These are phyloP conservation scores for Hordeum vulgare DNA, from an alignment of 176 grass and related monocot species.

Conservation along the genomic window DNA sequence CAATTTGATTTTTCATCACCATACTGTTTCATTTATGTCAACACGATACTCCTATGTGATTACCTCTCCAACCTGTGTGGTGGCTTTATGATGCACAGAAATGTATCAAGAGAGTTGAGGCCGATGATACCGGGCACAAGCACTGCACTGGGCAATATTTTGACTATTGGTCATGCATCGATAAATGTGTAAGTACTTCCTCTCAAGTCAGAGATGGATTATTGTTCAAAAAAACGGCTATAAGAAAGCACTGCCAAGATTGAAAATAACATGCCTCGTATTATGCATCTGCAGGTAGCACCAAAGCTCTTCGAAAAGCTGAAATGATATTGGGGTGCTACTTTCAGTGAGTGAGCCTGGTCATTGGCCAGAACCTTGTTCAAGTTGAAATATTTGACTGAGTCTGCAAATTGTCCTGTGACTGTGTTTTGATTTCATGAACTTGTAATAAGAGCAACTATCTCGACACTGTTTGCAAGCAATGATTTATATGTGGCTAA, in stretches of 20 bases:
- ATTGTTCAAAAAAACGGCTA: background rate
- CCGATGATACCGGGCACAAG: conserved; percentile 55
- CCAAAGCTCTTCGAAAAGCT: conserved; percentile 45
- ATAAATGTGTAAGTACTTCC: conserved; percentile 53
- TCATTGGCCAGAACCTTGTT: background rate
- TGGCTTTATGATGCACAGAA: conserved; percentile 22
- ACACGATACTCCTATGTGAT: background rate
- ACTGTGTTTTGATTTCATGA: background rate
- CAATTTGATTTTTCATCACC: background rate
- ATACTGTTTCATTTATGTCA: background rate
- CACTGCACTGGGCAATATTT: conserved; percentile 78
- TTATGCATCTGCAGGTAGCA: conserved; percentile 35
- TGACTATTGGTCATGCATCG: conserved; percentile 61
- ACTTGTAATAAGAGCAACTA: conserved; percentile 21
- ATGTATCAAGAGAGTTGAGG: conserved; percentile 55
- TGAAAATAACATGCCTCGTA: background rate
- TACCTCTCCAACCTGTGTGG: background rate
- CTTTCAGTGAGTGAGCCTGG: background rate
- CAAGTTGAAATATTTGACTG: background rate
- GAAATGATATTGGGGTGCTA: conserved; percentile 25
- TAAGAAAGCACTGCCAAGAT: background rate
- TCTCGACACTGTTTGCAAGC: background rate
- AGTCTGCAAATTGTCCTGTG: background rate
- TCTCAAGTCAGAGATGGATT: background rate
- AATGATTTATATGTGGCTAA: background rate